phyloP scores from a whole-genome alignment of 2,329 filamentous ascomycete genomes.

The Chalaropsis ovoidea region DNA sequence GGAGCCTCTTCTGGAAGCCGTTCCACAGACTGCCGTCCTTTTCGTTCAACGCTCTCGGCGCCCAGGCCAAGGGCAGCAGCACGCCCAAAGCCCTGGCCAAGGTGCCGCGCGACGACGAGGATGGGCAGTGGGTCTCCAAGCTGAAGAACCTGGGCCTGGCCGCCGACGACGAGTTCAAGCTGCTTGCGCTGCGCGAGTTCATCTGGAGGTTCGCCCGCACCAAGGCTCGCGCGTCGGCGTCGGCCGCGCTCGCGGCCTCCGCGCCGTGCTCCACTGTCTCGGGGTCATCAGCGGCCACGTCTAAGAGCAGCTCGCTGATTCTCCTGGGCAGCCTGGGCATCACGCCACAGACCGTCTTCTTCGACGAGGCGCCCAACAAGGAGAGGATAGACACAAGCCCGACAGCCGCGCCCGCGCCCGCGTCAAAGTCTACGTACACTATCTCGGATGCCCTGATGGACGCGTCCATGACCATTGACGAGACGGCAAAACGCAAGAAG shows the following conservation, averaged over 20 bases:
- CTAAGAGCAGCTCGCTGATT: slow-evolving; percentile 52
- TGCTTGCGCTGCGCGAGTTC: slow-evolving; percentile 77
- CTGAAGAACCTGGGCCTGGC: slow-evolving; percentile 74
- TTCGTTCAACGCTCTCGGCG: slow-evolving; percentile 49
- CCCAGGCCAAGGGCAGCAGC: slow-evolving; percentile 41
- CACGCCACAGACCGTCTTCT: slow-evolving; percentile 80
- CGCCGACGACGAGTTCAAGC: slow-evolving; percentile 77
- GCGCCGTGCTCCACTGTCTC: slow-evolving; percentile 26
- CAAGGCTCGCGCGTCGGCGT: slow-evolving; percentile 45
- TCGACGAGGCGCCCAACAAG: slow-evolving; percentile 55
- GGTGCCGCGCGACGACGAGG: slow-evolving; percentile 72
- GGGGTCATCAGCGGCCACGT: slow-evolving; percentile 34
- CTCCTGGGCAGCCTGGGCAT: slow-evolving; percentile 65
- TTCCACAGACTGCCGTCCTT: slow-evolving; percentile 54
- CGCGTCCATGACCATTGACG: slow-evolving; percentile 79
- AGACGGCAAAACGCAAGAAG: slow-evolving; percentile 44
- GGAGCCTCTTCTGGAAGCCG: slow-evolving; percentile 78
- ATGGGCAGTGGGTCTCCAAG: slow-evolving; percentile 83
- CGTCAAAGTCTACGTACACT: slow-evolving; percentile 49
- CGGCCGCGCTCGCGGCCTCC: slow-evolving; percentile 31
- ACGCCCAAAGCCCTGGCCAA: slow-evolving; percentile 50
- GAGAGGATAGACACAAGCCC: slow-evolving; percentile 23
- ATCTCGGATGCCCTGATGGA: slow-evolving; percentile 86
- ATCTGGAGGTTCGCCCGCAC: slow-evolving; percentile 76
- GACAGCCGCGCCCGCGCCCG: slow-evolving; percentile 28